A percentile compares a stretch with the other conserved stretches of the same genome.
Evolutionary conservation across 2,329 filamentous ascomycete genomes (phyloP).

Genomic region (Grosmannia serpens): DNA sequence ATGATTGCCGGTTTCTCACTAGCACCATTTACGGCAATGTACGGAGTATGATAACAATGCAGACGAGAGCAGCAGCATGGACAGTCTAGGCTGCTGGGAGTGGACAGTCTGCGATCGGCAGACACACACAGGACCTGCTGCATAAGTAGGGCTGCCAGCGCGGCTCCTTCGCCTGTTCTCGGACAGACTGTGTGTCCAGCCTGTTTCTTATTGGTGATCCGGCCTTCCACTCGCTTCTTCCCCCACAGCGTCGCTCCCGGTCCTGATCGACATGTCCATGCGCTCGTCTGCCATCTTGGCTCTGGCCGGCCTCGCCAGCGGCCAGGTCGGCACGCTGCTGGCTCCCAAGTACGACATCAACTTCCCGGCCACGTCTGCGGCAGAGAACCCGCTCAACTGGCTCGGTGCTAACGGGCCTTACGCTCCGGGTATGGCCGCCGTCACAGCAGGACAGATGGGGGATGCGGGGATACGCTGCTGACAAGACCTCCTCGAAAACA

Average conservation of each 20-base stretch:
- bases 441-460: not conserved
- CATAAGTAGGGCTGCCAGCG: not conserved
- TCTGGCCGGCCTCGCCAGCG: constrained; percentile 14
- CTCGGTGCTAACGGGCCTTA: constrained; percentile 43
- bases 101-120: not conserved
- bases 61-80: not conserved
- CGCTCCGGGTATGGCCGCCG: constrained; percentile 15
- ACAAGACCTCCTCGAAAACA: constrained; percentile 10
- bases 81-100: not conserved
- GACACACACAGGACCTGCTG: not conserved
- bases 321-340: constrained; percentile 9
- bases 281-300: constrained; percentile 6
- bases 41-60: not conserved
- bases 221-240: not conserved
- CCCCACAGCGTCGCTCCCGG: not conserved
- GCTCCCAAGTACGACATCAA: constrained; percentile 11
- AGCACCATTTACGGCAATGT: not conserved
- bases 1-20: constrained; percentile 1
- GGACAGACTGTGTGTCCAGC: not conserved
- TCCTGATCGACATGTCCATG: not conserved
- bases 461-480: not conserved
- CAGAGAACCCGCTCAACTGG: constrained; percentile 28
- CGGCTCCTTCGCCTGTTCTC: not conserved
- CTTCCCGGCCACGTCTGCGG: constrained; percentile 14
- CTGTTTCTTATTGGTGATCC: not conserved